Conservation (phyloP, 108 stramenopile genomes). For the Hondaea fermentalgiana region DNA sequence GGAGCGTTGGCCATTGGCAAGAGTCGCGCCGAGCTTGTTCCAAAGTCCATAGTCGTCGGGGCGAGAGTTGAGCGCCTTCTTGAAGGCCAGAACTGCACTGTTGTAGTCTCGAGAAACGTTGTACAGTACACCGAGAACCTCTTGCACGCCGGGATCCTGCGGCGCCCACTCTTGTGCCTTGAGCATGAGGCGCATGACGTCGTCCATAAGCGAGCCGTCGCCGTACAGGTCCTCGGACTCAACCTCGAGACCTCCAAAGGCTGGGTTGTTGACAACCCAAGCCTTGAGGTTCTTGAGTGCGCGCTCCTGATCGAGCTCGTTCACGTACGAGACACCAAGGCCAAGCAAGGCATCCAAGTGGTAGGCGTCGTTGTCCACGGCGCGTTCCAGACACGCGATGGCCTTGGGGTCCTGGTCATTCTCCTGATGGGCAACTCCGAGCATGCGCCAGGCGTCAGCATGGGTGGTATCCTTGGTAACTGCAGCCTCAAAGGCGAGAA, state of each 20-base stretch:
- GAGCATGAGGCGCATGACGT: slow-evolving; percentile 71
- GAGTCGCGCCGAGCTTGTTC: slow-evolving; percentile 88
- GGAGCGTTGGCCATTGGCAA: slow-evolving; percentile 79
- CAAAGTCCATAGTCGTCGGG: slow-evolving; percentile 73
- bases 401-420: slow-evolving; percentile 79
- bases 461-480: slow-evolving; percentile 60
- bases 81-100: slow-evolving; percentile 65
- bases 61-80: slow-evolving; percentile 55
- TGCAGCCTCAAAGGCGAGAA: slow-evolving; percentile 73
- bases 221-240: slow-evolving; percentile 55
- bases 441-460: slow-evolving; percentile 76
- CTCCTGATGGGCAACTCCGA: slow-evolving; percentile 80
- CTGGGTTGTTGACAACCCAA: slow-evolving; percentile 90
- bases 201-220: slow-evolving; percentile 63
- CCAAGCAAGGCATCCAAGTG: slow-evolving; percentile 68
- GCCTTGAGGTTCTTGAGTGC: slow-evolving; percentile 68
- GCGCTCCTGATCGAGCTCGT: slow-evolving; percentile 73
- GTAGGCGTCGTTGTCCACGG: slow-evolving; percentile 79
- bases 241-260: slow-evolving; percentile 71
- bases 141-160: slow-evolving; percentile 66
- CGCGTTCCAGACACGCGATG: slow-evolving; percentile 75
- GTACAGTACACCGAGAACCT: slow-evolving; percentile 82
- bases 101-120: slow-evolving; percentile 81
- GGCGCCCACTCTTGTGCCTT: slow-evolving; percentile 56
- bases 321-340: slow-evolving; percentile 80